Evolutionary conservation across 495 filamentous ascomycete species (phyloP), one percentile per base, ranked within the genome.

Genomic region (Lophiotrema nucula): DNA sequence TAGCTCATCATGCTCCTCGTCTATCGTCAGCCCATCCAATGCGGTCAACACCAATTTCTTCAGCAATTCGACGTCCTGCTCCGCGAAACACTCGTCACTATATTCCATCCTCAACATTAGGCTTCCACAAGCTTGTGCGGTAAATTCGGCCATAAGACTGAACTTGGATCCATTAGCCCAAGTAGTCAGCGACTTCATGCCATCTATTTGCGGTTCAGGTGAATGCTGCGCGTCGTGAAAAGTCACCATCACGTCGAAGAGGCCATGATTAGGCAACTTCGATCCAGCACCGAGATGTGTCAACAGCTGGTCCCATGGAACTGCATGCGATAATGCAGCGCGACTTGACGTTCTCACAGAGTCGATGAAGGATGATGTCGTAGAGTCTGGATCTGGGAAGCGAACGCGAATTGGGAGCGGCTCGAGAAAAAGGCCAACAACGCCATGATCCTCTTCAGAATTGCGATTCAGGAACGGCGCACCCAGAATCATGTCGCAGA

Each of bases 171-270:
- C 67, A 2, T 59, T 48, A 12, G 53, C 38, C 55, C 62, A 68
- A 3, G 63, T 66, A 8, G 8, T 24, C 1, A 60, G 11, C n/a
- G 26, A 49, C 12, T 26, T 24, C 8, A 58, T 15, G 4, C 58
- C 67, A 5, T 24, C n/a, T n/a, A 70, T 48, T 0, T 22, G n/a
- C 8, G 63, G 35, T 18, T 35, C 18, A 19, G 55, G n/a, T 22
- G 25, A 47, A 2, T 46, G 11, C 5, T 31, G 3, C 1, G 12
- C 38, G 10, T 70, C 58, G 41, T 73, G 70, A 57, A 71, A 70
- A 12, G 70, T 68, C 2, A 73, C 69, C 62, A 71, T 68, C n/a
- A 61, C 56, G 41, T 73, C 69, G 23, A 70, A 65, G 5, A 73
- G 16, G 0, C 67, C 64, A 31, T 73, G 60, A 23, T 66, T 57